These are phyloP conservation scores for Terfezia claveryi DNA, from an alignment of 495 filamentous ascomycete species.

Conservation along the genomic window DNA sequence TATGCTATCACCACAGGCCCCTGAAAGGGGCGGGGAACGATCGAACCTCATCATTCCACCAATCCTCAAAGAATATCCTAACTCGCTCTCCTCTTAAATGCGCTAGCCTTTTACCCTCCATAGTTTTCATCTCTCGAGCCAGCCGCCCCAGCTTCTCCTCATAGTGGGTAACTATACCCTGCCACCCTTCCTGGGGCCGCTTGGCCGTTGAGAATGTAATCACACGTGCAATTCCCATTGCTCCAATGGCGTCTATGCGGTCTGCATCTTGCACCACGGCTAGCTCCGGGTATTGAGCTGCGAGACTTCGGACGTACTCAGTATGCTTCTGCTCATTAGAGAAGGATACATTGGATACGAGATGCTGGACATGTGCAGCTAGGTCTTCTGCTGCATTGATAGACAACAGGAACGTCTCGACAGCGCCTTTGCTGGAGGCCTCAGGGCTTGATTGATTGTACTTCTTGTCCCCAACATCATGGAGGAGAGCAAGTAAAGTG, in stretches of 20 bases:
- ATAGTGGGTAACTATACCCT: conserved; percentile 48
- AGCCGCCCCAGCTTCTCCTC: conserved; percentile 55
- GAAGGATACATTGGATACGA: conserved; percentile 57
- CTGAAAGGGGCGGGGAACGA: background rate
- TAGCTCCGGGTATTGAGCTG: conserved; percentile 45
- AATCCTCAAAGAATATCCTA: conserved; percentile 43
- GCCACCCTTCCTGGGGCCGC: conserved; percentile 28
- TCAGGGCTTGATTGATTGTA: conserved; percentile 25
- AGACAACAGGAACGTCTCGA: conserved; percentile 34
- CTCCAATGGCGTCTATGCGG: conserved; percentile 69
- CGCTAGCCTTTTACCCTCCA: conserved; percentile 43
- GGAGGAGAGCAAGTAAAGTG: conserved; percentile 53
- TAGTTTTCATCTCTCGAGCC: conserved; percentile 68
- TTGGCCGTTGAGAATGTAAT: conserved; percentile 58
- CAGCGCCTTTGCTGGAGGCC: conserved; percentile 9
- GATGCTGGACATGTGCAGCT: conserved; percentile 39
- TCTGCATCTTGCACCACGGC: conserved; percentile 81
- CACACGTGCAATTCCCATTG: conserved; percentile 53
- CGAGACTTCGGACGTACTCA: conserved; percentile 26
- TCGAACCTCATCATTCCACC: conserved; percentile 37
- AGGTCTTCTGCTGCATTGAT: conserved; percentile 32
- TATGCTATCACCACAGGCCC: too few relatives aligned
- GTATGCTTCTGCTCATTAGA: conserved; percentile 46
- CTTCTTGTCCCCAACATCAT: conserved; percentile 77
- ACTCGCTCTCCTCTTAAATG: conserved; percentile 40